Conservation (phyloP, 441 rosid genomes). For the Jatropha multifida region DNA sequence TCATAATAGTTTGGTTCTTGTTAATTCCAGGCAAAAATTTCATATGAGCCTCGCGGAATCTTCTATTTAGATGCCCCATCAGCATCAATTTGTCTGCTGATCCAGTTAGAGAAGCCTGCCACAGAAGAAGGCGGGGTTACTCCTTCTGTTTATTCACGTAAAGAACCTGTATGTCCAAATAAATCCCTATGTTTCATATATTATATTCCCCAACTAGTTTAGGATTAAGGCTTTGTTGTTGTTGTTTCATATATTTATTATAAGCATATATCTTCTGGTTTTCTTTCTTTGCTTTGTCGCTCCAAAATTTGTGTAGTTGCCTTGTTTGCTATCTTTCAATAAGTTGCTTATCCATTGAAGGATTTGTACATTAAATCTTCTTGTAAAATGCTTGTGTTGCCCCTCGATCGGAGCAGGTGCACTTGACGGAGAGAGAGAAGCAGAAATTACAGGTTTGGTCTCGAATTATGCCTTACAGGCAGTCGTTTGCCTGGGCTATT, state of each 20-base stretch:
- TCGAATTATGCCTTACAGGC: constrained; percentile 97
- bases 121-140: constrained; percentile 94
- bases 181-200: constrained; percentile 6
- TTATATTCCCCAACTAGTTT: not conserved
- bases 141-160: constrained; percentile 97
- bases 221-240: no score
- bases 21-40: constrained; percentile 56
- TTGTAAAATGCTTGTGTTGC: constrained; percentile 1
- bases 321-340: constrained; percentile 1
- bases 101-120: constrained; percentile 95
- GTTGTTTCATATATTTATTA: not conserved
- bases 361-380: constrained; percentile 1
- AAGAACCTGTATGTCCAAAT: constrained; percentile 85
- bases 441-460: constrained; percentile 99
- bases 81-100: constrained; percentile 82
- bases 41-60: constrained; percentile 73
- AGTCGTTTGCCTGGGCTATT: constrained; percentile 98
- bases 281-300: not conserved
- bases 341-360: not conserved
- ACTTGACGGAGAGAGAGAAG: constrained; percentile 94
- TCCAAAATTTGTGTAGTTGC: constrained; percentile 19
- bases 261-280: not conserved
- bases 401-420: constrained; percentile 55
- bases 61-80: constrained; percentile 96
- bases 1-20: constrained; percentile 17